phyloP scores from a whole-genome alignment of 768 basidiomycete species.

The Tremella fuciformis region DNA sequence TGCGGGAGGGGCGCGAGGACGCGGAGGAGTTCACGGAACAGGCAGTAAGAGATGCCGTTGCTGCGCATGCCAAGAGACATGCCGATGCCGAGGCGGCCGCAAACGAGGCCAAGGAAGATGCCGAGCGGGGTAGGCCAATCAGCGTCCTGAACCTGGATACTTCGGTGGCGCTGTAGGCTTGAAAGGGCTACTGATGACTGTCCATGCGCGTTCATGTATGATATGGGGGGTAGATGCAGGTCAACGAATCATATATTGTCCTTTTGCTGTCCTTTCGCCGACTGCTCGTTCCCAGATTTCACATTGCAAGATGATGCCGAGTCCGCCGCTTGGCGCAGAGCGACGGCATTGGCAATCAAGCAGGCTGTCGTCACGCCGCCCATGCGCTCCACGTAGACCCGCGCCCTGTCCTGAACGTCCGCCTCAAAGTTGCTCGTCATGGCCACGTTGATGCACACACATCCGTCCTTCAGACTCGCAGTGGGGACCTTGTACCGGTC shows the following conservation, averaged over 20 bases:
- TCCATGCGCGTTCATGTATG: too few relatives aligned
- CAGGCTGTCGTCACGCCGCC: constrained; percentile 20
- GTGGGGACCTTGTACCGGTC: constrained; percentile 24
- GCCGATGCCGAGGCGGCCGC: not conserved
- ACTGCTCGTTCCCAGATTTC: too few relatives aligned
- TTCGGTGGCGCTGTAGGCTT: too few relatives aligned
- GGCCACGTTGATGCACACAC: constrained; percentile 22
- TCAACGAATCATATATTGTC: too few relatives aligned
- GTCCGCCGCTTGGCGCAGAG: not conserved
- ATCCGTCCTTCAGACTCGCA: constrained; percentile 11
- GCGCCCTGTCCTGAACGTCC: constrained; percentile 13
- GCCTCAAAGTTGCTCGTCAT: constrained; percentile 22
- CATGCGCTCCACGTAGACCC: constrained; percentile 12
- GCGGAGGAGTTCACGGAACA: constrained; percentile 6
- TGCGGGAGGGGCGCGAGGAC: constrained; percentile 2
- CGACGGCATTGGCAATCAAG: constrained; percentile 1
- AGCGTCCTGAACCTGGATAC: constrained; percentile 15
- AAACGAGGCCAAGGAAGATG: not conserved
- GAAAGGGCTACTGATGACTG: too few relatives aligned
- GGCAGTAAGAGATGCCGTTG: constrained; percentile 3
- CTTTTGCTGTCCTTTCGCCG: too few relatives aligned
- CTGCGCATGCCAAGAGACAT: too few relatives aligned
- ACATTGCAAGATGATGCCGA: too few relatives aligned
- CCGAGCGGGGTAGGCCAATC: constrained; percentile 8
- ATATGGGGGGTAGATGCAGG: too few relatives aligned